Evolutionary conservation across 192 early-diverging fungal genomes (phyloP), one percentile per base, ranked within the genome.

Genomic region (Gonapodya sp.): DNA sequence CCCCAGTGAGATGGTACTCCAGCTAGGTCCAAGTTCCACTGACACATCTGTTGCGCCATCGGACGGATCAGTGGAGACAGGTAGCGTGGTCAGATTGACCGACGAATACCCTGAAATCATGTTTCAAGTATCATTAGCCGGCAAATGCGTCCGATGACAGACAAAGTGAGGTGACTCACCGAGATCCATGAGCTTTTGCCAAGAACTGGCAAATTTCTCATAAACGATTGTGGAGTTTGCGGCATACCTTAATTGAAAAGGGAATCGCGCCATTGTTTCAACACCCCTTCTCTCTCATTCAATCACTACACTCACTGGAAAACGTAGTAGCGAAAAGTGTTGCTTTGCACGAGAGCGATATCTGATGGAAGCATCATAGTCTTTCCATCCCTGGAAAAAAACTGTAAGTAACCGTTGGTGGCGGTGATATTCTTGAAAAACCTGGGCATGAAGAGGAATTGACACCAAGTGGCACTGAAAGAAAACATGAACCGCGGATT

Each of bases 331-430:
- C 46, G 8, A 8, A 64, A 64, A 8, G 46, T 24, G 24, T 64
- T 64, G 46, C 46, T 64, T 24, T 64, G 8, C 46, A 64, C 46
- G 33, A 94, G 82, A 24, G 92, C 91, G 84, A 94, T 87, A 83
- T 94, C 93, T 73, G 90, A 81, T 35, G 91, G 90, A 34, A 92
- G 84, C 92, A 93, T 94, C 92, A 93, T 94, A 35, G 91, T 79
- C n/a, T 18, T 30, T 34, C n/a, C 31, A 24, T 80, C 31, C 0
- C 8, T 1, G 36, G 37, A 24, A 0, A 1, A 1, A 35, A 35
- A 83, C 34, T 83, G 82, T 1, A 35, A 2, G 1, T 80, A 46
- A 84, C 86, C 85, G 79, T 86, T 79, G 30, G 83, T 82, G 34
- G 84, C 79, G 1, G 74, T 84, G 64, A 8, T 46, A 85, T 73